Conservation (phyloP, 2,329 filamentous ascomycete genomes). For the Trichocomaceae sp. region DNA sequence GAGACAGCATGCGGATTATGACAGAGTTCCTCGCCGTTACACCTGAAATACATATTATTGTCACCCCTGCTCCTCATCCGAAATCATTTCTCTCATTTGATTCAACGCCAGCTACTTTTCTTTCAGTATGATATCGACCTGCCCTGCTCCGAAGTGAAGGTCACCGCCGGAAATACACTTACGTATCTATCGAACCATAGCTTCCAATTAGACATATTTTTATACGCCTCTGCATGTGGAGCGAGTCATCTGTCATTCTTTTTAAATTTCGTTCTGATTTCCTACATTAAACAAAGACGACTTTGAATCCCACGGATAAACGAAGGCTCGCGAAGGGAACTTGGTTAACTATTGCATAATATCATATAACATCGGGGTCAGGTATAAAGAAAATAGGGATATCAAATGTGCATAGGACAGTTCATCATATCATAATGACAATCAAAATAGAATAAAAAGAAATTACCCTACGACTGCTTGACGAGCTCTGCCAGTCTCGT, state of each 20-base stretch:
- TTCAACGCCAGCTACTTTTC: neutral
- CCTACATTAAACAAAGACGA: neutral
- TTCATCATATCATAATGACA: neutral
- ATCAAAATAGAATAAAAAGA: neutral
- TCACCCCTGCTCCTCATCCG: no score
- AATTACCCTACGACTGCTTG: neutral
- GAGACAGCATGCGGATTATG: no score
- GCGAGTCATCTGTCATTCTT: neutral
- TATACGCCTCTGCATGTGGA: neutral
- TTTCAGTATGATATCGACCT: no score
- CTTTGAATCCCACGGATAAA: neutral
- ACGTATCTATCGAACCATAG: neutral
- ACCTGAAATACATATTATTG: no score
- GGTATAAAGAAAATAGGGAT: neutral
- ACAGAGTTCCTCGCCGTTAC: no score
- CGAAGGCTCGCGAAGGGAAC: neutral
- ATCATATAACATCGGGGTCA: neutral
- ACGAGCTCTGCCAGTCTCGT: conserved; percentile 63
- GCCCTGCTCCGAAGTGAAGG: neutral
- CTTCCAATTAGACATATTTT: neutral
- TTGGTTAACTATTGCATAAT: neutral
- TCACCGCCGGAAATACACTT: neutral
- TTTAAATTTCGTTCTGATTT: neutral
- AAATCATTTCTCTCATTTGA: neutral
- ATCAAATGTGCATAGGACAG: neutral